Conservation (phyloP, 2,329 filamentous ascomycete genomes). For the Fusarium graminum region DNA sequence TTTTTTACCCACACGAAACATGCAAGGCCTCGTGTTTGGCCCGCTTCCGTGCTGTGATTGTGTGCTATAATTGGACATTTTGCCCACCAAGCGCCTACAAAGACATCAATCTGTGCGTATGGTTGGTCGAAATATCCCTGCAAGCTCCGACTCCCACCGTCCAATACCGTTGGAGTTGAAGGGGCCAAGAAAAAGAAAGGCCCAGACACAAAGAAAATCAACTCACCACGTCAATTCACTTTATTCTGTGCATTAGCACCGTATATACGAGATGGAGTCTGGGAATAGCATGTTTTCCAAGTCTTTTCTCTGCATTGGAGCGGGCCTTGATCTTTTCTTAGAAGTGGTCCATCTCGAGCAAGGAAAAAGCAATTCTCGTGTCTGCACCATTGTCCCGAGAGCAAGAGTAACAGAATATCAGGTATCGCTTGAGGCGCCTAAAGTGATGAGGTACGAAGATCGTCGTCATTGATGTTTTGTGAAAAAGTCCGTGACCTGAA, state of each 20-base stretch:
- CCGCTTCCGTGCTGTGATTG: conserved; percentile 23
- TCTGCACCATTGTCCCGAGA: conserved; percentile 6
- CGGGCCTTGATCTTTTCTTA: conserved; percentile 30
- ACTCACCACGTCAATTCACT: conserved; percentile 27
- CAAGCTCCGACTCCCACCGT: conserved; percentile 12
- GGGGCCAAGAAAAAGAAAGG: not conserved
- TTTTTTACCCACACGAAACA: conserved; percentile 25
- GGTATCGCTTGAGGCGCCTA: not conserved
- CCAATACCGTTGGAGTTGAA: conserved; percentile 13
- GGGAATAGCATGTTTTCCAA: conserved; percentile 14
- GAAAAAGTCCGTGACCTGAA: conserved; percentile 21
- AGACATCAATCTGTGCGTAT: conserved; percentile 15
- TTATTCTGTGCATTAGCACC: conserved; percentile 24
- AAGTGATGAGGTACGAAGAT: conserved; percentile 2
- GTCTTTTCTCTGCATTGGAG: conserved; percentile 10
- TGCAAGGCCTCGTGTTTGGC: conserved; percentile 32
- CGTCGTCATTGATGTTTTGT: conserved; percentile 18
- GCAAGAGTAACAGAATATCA: too few species aligned
- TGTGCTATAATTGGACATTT: conserved; percentile 34
- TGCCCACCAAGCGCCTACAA: conserved; percentile 35
- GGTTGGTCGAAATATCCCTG: conserved; percentile 31
- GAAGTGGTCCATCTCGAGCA: not conserved
- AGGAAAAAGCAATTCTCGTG: conserved; percentile 2
- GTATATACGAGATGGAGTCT: conserved; percentile 18
- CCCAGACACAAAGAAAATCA: conserved; percentile 1